Evolutionary conservation across 2,329 filamentous ascomycete genomes (phyloP).

Genomic region (Trichoderma breve): DNA sequence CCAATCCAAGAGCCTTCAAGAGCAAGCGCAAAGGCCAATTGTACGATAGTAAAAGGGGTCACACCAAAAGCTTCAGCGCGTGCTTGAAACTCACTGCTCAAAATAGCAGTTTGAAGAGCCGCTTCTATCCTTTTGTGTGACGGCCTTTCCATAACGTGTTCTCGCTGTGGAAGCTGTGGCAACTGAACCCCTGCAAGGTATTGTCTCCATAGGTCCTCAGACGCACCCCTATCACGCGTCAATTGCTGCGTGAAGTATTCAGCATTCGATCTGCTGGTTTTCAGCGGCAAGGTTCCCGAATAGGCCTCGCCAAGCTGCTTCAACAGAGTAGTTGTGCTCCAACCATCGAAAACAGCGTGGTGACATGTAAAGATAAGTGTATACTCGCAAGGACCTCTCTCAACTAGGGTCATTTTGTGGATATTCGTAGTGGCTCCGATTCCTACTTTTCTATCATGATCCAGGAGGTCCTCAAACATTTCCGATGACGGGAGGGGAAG

Average conservation of each 20-base stretch:
- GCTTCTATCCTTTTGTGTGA: not conserved
- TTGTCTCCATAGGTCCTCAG: not conserved
- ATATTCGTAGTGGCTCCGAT: not conserved
- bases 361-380: not conserved
- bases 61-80: not conserved
- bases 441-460: not conserved
- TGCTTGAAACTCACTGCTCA: not conserved
- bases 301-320: not conserved
- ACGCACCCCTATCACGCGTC: not conserved
- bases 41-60: not conserved
- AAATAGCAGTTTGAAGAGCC: not conserved
- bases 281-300: not conserved
- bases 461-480: not conserved
- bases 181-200: not conserved
- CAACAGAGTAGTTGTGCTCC: not conserved
- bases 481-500: not conserved
- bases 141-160: not conserved
- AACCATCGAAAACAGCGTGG: not conserved
- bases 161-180: not conserved
- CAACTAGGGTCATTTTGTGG: not conserved
- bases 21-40: not conserved
- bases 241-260: not conserved
- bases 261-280: not conserved
- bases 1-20: not conserved
- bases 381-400: not conserved